Conservation (phyloP, 768 basidiomycete species). For the Lentinula sp. region DNA sequence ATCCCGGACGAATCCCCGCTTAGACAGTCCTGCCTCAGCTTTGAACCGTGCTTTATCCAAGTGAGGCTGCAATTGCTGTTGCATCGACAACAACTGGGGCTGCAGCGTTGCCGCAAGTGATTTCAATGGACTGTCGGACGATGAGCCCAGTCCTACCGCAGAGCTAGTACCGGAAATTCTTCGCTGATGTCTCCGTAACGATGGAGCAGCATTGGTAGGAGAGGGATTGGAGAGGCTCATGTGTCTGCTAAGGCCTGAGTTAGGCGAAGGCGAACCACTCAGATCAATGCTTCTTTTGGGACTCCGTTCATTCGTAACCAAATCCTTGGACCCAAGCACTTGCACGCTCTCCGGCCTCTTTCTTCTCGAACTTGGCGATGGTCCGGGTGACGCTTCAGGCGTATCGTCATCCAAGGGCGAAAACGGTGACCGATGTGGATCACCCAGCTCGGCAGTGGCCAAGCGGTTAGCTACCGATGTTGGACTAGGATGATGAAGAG, state of each 20-base stretch:
- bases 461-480: slow-evolving; percentile 25
- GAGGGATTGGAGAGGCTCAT: slow-evolving; percentile 2
- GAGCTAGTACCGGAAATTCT: background rate
- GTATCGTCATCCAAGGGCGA: background rate
- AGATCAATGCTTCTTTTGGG: background rate
- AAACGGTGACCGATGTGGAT: slow-evolving; percentile 1
- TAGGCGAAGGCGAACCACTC: background rate
- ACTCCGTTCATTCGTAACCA: background rate
- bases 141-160: background rate
- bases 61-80: slow-evolving; percentile 34
- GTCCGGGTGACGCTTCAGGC: background rate
- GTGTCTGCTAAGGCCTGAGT: background rate
- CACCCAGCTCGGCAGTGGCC: background rate
- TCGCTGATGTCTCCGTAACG: background rate
- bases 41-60: slow-evolving; percentile 64
- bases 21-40: slow-evolving; percentile 62
- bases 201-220: background rate
- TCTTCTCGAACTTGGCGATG: slow-evolving; percentile 36
- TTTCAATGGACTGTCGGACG: slow-evolving; percentile 3
- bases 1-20: slow-evolving; percentile 49
- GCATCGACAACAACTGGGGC: slow-evolving; percentile 16
- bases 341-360: slow-evolving; percentile 65
- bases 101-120: slow-evolving; percentile 19
- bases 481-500: slow-evolving; percentile 41
- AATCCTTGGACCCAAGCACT: slow-evolving; percentile 18